A percentile compares a stretch with the other conserved stretches of the same genome.
Evolutionary conservation across 139 green algal genomes (phyloP).

Genomic region (Chlorella sorokiniana): DNA sequence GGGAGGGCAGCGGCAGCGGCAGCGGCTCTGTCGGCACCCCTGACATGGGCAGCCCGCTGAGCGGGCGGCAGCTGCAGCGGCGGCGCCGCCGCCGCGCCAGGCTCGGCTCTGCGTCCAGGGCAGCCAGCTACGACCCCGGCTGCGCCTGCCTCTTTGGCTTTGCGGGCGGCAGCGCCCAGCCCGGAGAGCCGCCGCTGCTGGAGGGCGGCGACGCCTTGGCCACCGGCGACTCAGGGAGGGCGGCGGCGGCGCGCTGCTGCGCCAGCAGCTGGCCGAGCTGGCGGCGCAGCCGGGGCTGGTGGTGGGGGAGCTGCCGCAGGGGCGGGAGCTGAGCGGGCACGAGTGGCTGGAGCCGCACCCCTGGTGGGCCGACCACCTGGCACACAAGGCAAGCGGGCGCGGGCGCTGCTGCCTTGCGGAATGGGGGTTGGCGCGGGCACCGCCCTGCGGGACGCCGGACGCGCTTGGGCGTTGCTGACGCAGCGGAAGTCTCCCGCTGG

Average conservation of each 20-base stretch:
- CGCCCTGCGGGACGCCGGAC: too few relatives aligned
- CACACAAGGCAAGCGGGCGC: constrained; percentile 5
- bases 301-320: constrained; percentile 9
- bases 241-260: neutral
- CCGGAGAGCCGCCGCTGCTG: neutral
- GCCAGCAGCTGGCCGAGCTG: constrained; percentile 5
- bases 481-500: too few relatives aligned
- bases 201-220: neutral
- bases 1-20: neutral
- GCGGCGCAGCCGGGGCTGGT: neutral
- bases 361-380: constrained; percentile 76
- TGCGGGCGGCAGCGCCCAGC: neutral
- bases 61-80: neutral
- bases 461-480: too few relatives aligned
- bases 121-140: constrained; percentile 14
- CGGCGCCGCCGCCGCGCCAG: neutral
- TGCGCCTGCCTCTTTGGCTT: constrained; percentile 24
- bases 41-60: constrained; percentile 2
- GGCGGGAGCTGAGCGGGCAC: constrained; percentile 30
- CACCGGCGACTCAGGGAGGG: neutral
- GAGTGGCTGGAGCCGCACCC: constrained; percentile 45
- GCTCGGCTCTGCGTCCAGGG: neutral
- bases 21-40: neutral
- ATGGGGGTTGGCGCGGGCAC: too few relatives aligned
- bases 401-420: neutral